A percentile compares a stretch with the other conserved stretches of the same genome.
These are phyloP conservation scores for Pseudofabraea citricarpa DNA, from an alignment of 2,329 filamentous ascomycete genomes.

Conservation along the genomic window DNA sequence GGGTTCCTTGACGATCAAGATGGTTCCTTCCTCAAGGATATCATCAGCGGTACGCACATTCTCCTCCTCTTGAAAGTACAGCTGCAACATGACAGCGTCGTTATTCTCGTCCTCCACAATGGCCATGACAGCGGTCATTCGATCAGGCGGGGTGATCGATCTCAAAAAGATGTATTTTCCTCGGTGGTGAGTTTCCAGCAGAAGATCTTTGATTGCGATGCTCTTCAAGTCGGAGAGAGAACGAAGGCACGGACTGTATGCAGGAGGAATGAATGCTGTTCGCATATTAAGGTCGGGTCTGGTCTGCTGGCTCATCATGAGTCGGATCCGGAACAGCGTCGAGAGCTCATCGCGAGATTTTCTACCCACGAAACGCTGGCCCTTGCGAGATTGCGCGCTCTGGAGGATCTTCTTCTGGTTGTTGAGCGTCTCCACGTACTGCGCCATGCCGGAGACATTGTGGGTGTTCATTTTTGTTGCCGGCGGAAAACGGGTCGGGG, in stretches of 20 bases:
- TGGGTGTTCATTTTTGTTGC: background rate
- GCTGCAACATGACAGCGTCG: slow-evolving; percentile 28
- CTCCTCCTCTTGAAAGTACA: slow-evolving; percentile 38
- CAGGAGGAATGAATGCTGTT: background rate
- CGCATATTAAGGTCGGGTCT: background rate
- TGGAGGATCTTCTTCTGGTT: slow-evolving; percentile 28
- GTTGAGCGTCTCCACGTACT: slow-evolving; percentile 1
- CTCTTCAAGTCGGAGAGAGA: slow-evolving; percentile 11
- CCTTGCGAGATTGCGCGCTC: slow-evolving; percentile 5
- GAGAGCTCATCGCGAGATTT: background rate
- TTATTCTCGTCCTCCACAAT: slow-evolving; percentile 14
- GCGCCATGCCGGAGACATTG: background rate
- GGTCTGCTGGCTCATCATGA: background rate
- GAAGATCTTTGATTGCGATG: slow-evolving; percentile 22
- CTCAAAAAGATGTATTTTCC: slow-evolving; percentile 29
- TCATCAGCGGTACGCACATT: slow-evolving; percentile 27
- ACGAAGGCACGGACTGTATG: background rate
- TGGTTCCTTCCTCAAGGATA: slow-evolving; percentile 27
- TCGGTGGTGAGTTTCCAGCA: slow-evolving; percentile 36
- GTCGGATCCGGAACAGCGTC: background rate
- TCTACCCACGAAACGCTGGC: background rate
- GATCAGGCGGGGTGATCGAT: slow-evolving; percentile 7
- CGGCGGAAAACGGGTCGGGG: too few species aligned
- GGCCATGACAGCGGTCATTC: slow-evolving; percentile 30
- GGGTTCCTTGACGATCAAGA: slow-evolving; percentile 47